Evolutionary conservation across 495 filamentous ascomycete species (phyloP).

Genomic region (Xylaria palmicola): DNA sequence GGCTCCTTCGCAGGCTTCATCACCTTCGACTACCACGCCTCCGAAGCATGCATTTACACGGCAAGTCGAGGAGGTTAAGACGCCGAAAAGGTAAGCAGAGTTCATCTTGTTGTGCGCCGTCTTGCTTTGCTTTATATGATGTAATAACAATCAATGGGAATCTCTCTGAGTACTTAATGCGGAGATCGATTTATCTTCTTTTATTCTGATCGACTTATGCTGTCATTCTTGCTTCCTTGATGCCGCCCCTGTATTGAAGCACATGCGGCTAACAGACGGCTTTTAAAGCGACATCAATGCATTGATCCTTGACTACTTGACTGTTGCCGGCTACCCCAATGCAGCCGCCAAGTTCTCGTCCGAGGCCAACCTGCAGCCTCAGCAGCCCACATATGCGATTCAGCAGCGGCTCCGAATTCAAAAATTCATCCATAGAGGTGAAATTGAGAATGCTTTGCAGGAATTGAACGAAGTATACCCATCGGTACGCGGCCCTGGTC

Average conservation of each 20-base stretch:
- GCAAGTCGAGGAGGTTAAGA: slow-evolving; percentile 80
- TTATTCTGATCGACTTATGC: slow-evolving; percentile 53
- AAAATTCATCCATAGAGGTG: slow-evolving; percentile 74
- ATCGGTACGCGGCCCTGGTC: slow-evolving; percentile 62
- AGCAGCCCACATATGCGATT: slow-evolving; percentile 69
- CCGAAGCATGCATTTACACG: slow-evolving; percentile 71
- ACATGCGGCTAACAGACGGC: slow-evolving; percentile 33
- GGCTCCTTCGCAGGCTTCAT: slow-evolving; percentile 54
- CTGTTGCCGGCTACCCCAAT: slow-evolving; percentile 90
- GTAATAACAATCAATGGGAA: slow-evolving; percentile 95
- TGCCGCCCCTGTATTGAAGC: slow-evolving; percentile 14
- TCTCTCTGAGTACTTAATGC: slow-evolving; percentile 95
- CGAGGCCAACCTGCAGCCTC: slow-evolving; percentile 83
- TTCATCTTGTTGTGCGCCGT: slow-evolving; percentile 17
- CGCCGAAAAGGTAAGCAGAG: slow-evolving; percentile 79
- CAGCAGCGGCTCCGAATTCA: slow-evolving; percentile 75
- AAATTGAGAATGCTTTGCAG: slow-evolving; percentile 82
- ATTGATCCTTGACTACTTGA: slow-evolving; percentile 95
- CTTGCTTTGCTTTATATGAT: slow-evolving; percentile 62
- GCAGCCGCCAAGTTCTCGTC: slow-evolving; percentile 90
- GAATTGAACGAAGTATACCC: slow-evolving; percentile 87
- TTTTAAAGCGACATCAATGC: slow-evolving; percentile 82
- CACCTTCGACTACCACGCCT: slow-evolving; percentile 65
- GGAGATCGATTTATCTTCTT: slow-evolving; percentile 73
- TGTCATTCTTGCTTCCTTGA: not conserved